Evolutionary conservation across 2,329 filamentous ascomycete genomes (phyloP).

Genomic region (Sarocladiaceae sp.): DNA sequence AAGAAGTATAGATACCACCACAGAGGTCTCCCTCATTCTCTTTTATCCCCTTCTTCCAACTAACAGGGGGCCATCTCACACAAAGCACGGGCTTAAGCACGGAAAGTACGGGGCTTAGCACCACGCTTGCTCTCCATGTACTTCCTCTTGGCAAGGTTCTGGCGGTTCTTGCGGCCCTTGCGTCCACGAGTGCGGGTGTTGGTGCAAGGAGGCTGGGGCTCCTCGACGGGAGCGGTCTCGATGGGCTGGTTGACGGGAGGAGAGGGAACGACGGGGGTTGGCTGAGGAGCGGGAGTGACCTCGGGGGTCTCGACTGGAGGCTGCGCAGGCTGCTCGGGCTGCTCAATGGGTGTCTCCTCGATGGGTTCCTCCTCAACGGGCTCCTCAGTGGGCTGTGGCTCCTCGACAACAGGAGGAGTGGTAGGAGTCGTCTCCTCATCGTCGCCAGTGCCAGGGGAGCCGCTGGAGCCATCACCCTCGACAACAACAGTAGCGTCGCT

Average conservation of each 20-base stretch:
- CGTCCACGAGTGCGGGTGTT: neutral
- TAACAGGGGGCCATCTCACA: no score
- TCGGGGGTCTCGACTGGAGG: neutral
- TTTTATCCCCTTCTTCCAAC: no score
- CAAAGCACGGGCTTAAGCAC: no score
- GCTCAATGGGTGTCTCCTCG: neutral
- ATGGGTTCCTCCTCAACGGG: no score
- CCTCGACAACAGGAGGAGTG: no score
- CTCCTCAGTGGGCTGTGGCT: no score
- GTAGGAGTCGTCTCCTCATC: no score
- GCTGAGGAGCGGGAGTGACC: neutral
- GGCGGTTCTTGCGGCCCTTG: slow-evolving; percentile 2
- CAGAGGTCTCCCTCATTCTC: no score
- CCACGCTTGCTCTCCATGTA: neutral
- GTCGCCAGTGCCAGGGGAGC: neutral
- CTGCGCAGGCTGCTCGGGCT: neutral
- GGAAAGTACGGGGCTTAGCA: slow-evolving; percentile 1
- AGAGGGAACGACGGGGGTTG: neutral
- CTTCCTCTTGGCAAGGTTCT: neutral
- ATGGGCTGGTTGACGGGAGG: neutral
- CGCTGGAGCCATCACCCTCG: neutral
- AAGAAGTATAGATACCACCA: neutral
- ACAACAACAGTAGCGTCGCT: neutral
- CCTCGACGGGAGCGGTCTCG: neutral
- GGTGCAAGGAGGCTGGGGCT: neutral